Percentiles rank a stretch among this genome's conserved stretches.
Conservation (phyloP, 106 monocot genomes). For the Dendrobium officinale region DNA sequence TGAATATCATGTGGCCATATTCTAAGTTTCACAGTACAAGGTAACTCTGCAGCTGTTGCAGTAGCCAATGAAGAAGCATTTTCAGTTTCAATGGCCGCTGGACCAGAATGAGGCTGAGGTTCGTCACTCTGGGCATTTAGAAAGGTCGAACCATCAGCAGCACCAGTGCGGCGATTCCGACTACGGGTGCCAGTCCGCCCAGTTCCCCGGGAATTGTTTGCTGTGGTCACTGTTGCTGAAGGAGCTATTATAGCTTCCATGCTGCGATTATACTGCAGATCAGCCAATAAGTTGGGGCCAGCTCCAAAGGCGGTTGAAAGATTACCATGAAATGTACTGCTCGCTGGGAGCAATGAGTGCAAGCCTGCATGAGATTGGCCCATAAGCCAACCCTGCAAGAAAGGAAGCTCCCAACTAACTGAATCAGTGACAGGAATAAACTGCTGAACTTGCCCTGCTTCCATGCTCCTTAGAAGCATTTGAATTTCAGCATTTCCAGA, state of each 20-base stretch:
- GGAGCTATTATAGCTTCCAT: constrained; percentile 17
- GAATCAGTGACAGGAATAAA: constrained; percentile 55
- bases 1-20: constrained; percentile 73
- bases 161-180: constrained; percentile 16
- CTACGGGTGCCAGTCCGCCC: constrained; percentile 25
- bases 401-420: constrained; percentile 70
- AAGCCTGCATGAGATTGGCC: constrained; percentile 60
- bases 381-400: constrained; percentile 84
- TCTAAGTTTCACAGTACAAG: constrained; percentile 59
- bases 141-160: constrained; percentile 23
- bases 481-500: constrained; percentile 38
- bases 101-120: constrained; percentile 9
- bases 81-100: constrained; percentile 14
- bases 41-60: constrained; percentile 30
- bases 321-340: constrained; percentile 20
- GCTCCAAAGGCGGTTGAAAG: constrained; percentile 7
- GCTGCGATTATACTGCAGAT: constrained; percentile 7
- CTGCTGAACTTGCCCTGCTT: constrained; percentile 54
- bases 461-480: constrained; percentile 50
- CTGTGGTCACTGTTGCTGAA: constrained; percentile 7
- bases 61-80: constrained; percentile 18
- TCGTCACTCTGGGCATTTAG: constrained; percentile 19
- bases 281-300: constrained; percentile 16
- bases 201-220: constrained; percentile 10
- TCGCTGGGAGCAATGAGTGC: constrained; percentile 6